Percentiles rank a stretch among this genome's conserved stretches.
Conservation (phyloP, 176 grass and related monocot genomes). For the Urochloa ruziziensis region DNA sequence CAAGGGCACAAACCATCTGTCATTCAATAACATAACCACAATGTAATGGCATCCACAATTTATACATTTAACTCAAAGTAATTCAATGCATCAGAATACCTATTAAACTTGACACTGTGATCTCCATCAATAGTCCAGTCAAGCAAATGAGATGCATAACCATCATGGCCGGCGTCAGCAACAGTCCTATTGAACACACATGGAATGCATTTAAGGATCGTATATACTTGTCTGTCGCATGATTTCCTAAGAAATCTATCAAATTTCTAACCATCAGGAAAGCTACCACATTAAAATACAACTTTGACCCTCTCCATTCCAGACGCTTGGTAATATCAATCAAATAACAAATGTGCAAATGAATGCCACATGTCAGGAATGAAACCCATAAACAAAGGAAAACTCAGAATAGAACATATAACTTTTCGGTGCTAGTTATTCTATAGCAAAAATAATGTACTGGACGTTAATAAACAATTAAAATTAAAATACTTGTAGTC, state of each 20-base stretch:
- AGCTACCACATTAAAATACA: no score
- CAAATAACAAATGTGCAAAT: neutral
- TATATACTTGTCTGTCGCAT: neutral
- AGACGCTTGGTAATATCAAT: no score
- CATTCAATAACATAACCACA: neutral
- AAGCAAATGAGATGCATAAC: neutral
- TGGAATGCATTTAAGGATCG: neutral
- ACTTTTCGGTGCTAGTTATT: no score
- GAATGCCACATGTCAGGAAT: neutral
- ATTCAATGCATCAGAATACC: neutral
- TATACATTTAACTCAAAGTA: neutral
- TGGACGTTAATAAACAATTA: no score
- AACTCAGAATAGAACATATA: no score
- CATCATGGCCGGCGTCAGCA: neutral
- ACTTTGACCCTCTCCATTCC: no score
- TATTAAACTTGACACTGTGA: neutral
- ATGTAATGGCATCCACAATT: constrained; percentile 1
- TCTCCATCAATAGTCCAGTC: neutral
- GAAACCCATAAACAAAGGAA: no score
- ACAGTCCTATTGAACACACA: constrained; percentile 6
- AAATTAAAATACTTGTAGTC: no score
- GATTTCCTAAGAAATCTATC: neutral
- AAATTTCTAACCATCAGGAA: no score
- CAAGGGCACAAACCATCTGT: neutral
- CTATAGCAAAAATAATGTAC: no score